Percentiles rank a stretch among this genome's conserved stretches.
Evolutionary conservation across 179 eudicot species (phyloP).

Genomic region (Amaranthus tricolor): DNA sequence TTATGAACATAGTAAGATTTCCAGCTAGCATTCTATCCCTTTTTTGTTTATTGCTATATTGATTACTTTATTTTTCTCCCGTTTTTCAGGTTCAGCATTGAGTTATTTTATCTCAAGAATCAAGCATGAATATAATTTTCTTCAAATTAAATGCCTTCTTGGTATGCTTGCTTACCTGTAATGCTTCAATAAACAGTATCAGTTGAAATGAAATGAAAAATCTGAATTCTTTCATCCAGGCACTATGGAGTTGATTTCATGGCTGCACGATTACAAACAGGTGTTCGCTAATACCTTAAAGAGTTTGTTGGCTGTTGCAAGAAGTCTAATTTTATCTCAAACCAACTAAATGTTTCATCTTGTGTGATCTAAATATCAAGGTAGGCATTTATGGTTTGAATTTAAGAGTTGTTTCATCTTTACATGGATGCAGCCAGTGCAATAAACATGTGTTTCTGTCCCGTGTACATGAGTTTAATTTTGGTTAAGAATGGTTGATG

Average conservation of each 20-base stretch:
- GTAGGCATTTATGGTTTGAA: background rate
- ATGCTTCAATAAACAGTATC: background rate
- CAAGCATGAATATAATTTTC: slow-evolving; percentile 35
- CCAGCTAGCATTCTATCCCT: background rate
- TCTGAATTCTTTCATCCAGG: slow-evolving; percentile 26
- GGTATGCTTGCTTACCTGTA: slow-evolving; percentile 36
- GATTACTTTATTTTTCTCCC: background rate
- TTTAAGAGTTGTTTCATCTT: background rate
- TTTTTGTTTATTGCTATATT: background rate
- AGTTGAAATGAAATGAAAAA: background rate
- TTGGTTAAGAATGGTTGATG: too few species aligned
- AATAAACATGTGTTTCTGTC: too few species aligned
- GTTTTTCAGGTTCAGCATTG: slow-evolving; percentile 30
- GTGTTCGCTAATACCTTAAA: slow-evolving; percentile 14
- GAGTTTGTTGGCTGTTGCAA: slow-evolving; percentile 11
- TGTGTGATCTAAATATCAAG: background rate
- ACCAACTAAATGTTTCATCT: background rate
- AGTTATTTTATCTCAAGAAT: slow-evolving; percentile 28
- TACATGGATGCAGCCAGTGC: too few species aligned
- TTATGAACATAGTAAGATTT: slow-evolving; percentile 50
- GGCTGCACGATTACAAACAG: slow-evolving; percentile 37
- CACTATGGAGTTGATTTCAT: slow-evolving; percentile 45
- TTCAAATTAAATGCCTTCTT: slow-evolving; percentile 44
- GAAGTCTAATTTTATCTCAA: slow-evolving; percentile 12
- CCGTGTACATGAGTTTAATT: too few species aligned